Evolutionary conservation across 108 stramenopile species (phyloP).

Genomic region (Nitzschia sp.): DNA sequence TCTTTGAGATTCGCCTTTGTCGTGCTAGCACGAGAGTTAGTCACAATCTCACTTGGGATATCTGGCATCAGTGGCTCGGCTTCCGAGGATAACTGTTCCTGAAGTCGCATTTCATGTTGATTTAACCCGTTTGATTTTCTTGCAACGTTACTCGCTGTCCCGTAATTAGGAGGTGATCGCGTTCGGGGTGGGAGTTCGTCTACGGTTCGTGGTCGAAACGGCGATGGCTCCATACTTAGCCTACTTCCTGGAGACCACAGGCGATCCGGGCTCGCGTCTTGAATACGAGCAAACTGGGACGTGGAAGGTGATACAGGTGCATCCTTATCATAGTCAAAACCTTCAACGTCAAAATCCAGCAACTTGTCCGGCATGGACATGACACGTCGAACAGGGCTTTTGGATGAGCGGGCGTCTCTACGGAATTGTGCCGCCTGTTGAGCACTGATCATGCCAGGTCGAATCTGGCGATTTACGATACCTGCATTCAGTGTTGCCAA

Average conservation of each 20-base stretch:
- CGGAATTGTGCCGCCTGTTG: too few species aligned
- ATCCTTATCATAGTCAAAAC: slow-evolving; percentile 60
- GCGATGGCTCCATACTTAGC: slow-evolving; percentile 11
- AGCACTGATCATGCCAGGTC: slow-evolving; percentile 38
- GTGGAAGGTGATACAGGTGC: slow-evolving; percentile 20
- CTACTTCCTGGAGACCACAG: slow-evolving; percentile 34
- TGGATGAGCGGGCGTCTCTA: background rate
- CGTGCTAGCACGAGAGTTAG: background rate
- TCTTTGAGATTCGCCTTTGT: background rate
- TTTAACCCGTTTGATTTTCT: background rate
- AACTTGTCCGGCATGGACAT: slow-evolving; percentile 22
- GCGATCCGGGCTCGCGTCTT: slow-evolving; percentile 1
- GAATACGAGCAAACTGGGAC: background rate
- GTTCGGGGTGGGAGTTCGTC: background rate
- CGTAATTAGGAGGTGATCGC: background rate
- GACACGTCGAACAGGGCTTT: slow-evolving; percentile 3
- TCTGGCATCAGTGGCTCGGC: slow-evolving; percentile 14
- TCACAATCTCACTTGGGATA: slow-evolving; percentile 21
- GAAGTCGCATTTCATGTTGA: background rate
- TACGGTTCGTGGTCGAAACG: slow-evolving; percentile 1
- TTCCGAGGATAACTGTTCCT: background rate
- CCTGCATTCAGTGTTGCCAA: slow-evolving; percentile 14
- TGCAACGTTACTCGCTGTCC: background rate
- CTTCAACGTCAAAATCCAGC: slow-evolving; percentile 35
- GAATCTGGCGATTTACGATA: slow-evolving; percentile 43